phyloP scores from a whole-genome alignment of 805 yeast genomes.

The Wickerhamiella alocasiicola region DNA sequence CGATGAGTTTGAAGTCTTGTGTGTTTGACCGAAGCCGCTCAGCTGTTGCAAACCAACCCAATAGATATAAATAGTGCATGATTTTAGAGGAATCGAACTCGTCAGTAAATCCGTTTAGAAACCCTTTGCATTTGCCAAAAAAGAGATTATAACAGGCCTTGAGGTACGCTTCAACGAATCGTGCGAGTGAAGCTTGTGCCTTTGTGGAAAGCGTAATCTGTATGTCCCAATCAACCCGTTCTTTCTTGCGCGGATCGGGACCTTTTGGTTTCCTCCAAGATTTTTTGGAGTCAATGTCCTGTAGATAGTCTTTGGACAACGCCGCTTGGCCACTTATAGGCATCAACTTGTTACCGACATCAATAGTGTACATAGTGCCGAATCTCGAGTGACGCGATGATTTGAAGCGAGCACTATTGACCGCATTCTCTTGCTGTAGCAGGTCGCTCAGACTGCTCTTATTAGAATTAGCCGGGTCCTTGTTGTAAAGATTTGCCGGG shows the following conservation, averaged over 20 bases:
- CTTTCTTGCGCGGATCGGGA: conserved; percentile 6
- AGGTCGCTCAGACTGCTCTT: conserved; percentile 30
- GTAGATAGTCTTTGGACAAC: conserved; percentile 40
- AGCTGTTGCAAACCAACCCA: conserved; percentile 66
- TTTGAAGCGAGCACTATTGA: conserved; percentile 36
- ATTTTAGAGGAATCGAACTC: conserved; percentile 22
- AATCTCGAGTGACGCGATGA: conserved; percentile 76
- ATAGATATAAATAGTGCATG: conserved; percentile 43
- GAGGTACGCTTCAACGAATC: conserved; percentile 45
- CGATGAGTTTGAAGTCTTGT: conserved; percentile 27
- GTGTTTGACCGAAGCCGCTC: conserved; percentile 32
- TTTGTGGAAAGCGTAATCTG: conserved; percentile 19
- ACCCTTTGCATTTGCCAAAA: conserved; percentile 39
- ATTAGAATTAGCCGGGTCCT: conserved; percentile 14
- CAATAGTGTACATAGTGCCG: conserved; percentile 71
- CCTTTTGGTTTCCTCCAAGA: conserved; percentile 41
- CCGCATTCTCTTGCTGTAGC: conserved; percentile 46
- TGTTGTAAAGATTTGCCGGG: conserved; percentile 25
- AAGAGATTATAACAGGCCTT: conserved; percentile 68
- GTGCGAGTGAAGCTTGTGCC: conserved; percentile 26
- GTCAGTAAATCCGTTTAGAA: conserved; percentile 33
- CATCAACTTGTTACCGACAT: conserved; percentile 47
- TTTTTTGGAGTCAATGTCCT: conserved; percentile 54
- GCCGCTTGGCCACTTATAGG: conserved; percentile 68
- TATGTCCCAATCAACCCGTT: conserved; percentile 21